These are phyloP conservation scores for Yamadazyma trypodendri DNA, from an alignment of 1,139 yeast genomes.

Conservation along the genomic window DNA sequence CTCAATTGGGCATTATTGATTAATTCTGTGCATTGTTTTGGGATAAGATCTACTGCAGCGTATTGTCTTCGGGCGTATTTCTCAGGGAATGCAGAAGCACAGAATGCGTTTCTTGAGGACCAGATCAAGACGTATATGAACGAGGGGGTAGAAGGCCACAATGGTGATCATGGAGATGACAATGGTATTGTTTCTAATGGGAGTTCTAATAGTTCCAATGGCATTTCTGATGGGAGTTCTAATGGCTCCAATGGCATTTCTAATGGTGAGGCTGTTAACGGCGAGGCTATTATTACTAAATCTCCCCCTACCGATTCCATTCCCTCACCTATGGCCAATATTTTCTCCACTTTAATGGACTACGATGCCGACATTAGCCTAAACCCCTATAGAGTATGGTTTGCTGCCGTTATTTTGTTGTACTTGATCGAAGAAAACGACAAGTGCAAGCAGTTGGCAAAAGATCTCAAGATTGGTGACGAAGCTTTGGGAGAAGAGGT, in stretches of 20 bases:
- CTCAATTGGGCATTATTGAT: conserved; percentile 78
- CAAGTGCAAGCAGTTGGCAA: conserved; percentile 51
- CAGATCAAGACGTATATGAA: conserved; percentile 52
- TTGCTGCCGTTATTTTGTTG: conserved; percentile 67
- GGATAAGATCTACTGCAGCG: conserved; percentile 71
- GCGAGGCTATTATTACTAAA: too few relatives aligned
- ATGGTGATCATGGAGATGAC: background rate
- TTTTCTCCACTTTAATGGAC: conserved; percentile 69
- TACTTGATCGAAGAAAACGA: conserved; percentile 60
- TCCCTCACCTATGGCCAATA: conserved; percentile 43
- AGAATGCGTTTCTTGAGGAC: conserved; percentile 58
- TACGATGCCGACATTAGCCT: conserved; percentile 73
- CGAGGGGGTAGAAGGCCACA: conserved; percentile 2
- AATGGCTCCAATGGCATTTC: too few relatives aligned
- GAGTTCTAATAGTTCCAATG: too few relatives aligned
- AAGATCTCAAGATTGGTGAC: conserved; percentile 64
- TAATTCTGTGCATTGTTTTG: conserved; percentile 83
- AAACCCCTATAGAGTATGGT: conserved; percentile 89
- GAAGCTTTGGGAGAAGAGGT: conserved; percentile 71
- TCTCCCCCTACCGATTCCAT: background rate
- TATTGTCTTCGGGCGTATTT: conserved; percentile 68
- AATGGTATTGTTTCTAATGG: too few relatives aligned
- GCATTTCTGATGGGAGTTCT: too few relatives aligned
- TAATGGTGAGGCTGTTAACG: too few relatives aligned
- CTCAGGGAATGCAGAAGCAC: conserved; percentile 61